Conservation (phyloP, 2,329 filamentous ascomycete genomes). For the Fusarium sp. region DNA sequence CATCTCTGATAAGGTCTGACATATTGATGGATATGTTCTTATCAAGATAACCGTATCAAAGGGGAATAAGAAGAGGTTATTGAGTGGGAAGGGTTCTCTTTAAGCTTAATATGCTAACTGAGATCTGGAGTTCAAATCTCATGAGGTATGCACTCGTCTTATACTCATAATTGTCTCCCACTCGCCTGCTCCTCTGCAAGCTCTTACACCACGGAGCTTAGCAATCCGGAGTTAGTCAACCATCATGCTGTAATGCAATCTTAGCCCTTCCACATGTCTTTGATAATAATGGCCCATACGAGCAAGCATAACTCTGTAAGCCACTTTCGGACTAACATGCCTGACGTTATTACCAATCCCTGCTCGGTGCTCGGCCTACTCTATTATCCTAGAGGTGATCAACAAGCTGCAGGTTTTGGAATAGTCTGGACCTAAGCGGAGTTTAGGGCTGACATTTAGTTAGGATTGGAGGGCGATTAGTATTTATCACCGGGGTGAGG, state of each 20-base stretch:
- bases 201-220: slow-evolving; percentile 13
- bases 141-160: slow-evolving; percentile 22
- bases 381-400: not conserved
- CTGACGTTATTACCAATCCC: slow-evolving; percentile 39
- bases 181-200: not conserved
- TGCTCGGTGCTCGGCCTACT: slow-evolving; percentile 21
- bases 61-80: not conserved
- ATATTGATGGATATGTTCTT: slow-evolving; percentile 17
- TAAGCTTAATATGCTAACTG: slow-evolving; percentile 2
- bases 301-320: not conserved
- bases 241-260: not conserved
- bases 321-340: slow-evolving; percentile 30
- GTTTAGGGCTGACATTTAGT: slow-evolving; percentile 38
- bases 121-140: not conserved
- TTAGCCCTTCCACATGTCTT: not conserved
- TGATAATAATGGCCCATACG: not conserved
- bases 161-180: slow-evolving; percentile 11
- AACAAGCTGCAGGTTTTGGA: not conserved
- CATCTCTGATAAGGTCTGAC: slow-evolving; percentile 58
- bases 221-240: slow-evolving; percentile 15
- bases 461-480: slow-evolving; percentile 27
- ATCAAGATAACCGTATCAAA: not conserved
- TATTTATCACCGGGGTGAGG: slow-evolving; percentile 31
- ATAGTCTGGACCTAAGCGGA: slow-evolving; percentile 28
- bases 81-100: not conserved